A percentile compares a stretch with the other conserved stretches of the same genome.
phyloP scores from a whole-genome alignment of 139 green algal species.

The Zygnema circumcarinatum region DNA sequence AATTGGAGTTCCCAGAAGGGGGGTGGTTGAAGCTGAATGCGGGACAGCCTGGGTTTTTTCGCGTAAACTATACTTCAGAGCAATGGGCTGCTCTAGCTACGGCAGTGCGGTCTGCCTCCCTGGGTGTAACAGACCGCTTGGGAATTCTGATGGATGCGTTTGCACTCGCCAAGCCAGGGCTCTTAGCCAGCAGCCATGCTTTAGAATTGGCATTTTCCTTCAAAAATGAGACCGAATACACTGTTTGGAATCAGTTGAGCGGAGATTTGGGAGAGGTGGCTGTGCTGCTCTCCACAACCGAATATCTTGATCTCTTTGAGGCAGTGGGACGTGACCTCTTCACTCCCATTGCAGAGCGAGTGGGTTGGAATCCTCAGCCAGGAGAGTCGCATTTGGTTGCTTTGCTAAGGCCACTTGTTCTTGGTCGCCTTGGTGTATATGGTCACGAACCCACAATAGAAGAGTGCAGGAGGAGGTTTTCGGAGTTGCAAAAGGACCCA shows the following conservation, averaged over 20 bases:
- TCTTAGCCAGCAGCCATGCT: conserved; percentile 36
- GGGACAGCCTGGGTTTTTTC: conserved; percentile 64
- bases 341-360: conserved; percentile 3
- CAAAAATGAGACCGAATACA: conserved; percentile 51
- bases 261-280: conserved; percentile 45
- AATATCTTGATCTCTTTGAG: conserved; percentile 19
- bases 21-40: conserved; percentile 79
- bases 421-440: conserved; percentile 27
- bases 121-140: conserved; percentile 47
- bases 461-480: conserved; percentile 8
- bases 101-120: conserved; percentile 22
- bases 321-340: conserved; percentile 35
- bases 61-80: conserved; percentile 56
- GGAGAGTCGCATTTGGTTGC: conserved; percentile 44
- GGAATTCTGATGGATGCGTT: conserved; percentile 55
- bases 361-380: conserved; percentile 44
- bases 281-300: neutral
- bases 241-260: conserved; percentile 45
- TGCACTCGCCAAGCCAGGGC: conserved; percentile 47
- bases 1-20: conserved; percentile 20
- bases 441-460: conserved; percentile 19
- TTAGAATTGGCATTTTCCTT: conserved; percentile 31
- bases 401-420: conserved; percentile 38
- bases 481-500: neutral
- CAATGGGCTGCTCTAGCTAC: conserved; percentile 39